phyloP scores from a whole-genome alignment of 1,139 yeast genomes.

The Wickerhamiella infanticola region DNA sequence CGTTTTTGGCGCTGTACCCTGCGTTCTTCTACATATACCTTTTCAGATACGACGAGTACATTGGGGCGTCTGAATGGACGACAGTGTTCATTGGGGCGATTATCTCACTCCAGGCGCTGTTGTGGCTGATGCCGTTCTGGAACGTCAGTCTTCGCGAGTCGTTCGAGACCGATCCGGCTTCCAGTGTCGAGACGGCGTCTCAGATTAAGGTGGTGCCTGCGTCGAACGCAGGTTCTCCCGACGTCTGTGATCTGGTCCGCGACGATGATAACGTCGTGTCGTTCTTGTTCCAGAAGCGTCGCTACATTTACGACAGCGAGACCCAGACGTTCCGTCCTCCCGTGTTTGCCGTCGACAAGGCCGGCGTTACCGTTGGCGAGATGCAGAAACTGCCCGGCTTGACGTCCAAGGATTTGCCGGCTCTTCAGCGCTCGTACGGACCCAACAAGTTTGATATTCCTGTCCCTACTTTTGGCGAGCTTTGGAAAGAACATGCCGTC shows the following conservation, averaged over 20 bases:
- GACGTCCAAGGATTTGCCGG: slow-evolving; percentile 31
- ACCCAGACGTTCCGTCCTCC: slow-evolving; percentile 62
- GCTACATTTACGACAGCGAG: slow-evolving; percentile 54
- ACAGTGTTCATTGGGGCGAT: slow-evolving; percentile 70
- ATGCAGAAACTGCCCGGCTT: slow-evolving; percentile 55
- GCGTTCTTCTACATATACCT: slow-evolving; percentile 50
- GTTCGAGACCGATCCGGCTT: slow-evolving; percentile 32
- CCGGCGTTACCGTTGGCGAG: slow-evolving; percentile 36
- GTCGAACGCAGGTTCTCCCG: slow-evolving; percentile 75
- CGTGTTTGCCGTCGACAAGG: slow-evolving; percentile 50
- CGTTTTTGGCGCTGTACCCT: slow-evolving; percentile 71
- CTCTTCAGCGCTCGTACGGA: slow-evolving; percentile 53
- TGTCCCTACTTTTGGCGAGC: slow-evolving; percentile 75
- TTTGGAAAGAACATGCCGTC: slow-evolving; percentile 93
- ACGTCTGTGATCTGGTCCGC: slow-evolving; percentile 46
- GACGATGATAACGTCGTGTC: slow-evolving; percentile 51
- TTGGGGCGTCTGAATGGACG: slow-evolving; percentile 69
- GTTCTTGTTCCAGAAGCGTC: slow-evolving; percentile 82
- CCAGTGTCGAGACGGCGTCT: slow-evolving; percentile 41
- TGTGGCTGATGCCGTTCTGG: slow-evolving; percentile 95
- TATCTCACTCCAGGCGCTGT: slow-evolving; percentile 53
- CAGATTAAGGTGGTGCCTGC: slow-evolving; percentile 67
- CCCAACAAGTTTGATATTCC: slow-evolving; percentile 85
- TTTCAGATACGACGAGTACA: slow-evolving; percentile 60
- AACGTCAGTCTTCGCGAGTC: slow-evolving; percentile 51